Percentiles rank a stretch among this genome's conserved stretches.
Conservation (phyloP, 2,329 filamentous ascomycete genomes). For the Geosmithia flava region DNA sequence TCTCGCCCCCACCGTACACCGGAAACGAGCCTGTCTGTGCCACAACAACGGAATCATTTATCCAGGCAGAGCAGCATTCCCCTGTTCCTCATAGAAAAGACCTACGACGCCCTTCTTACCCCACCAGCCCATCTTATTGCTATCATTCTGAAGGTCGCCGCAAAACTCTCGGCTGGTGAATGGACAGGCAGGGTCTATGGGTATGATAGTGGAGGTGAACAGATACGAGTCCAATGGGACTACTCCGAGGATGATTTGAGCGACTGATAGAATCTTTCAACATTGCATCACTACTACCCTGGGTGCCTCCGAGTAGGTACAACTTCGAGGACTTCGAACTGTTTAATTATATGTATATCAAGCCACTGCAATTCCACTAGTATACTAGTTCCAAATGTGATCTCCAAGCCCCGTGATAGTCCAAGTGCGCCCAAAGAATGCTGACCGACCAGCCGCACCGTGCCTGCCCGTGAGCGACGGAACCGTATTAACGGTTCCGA, state of each 20-base stretch:
- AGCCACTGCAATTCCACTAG: background rate
- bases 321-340: background rate
- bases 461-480: background rate
- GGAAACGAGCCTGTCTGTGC: background rate
- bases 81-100: conserved; percentile 60
- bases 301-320: background rate
- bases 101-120: conserved; percentile 62
- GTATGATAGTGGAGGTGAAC: background rate
- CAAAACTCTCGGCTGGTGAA: conserved; percentile 54
- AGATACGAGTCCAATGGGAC: conserved; percentile 2
- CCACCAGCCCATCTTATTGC: conserved; percentile 70
- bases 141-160: conserved; percentile 71
- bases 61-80: conserved; percentile 7
- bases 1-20: background rate
- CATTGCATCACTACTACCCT: background rate
- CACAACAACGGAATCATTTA: background rate
- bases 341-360: background rate
- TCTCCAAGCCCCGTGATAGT: background rate
- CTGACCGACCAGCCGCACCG: background rate
- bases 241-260: conserved; percentile 11
- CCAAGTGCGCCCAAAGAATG: background rate
- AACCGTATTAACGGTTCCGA: background rate
- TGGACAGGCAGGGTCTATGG: conserved; percentile 34
- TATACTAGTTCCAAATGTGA: background rate
- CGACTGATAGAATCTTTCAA: conserved; percentile 7